phyloP scores from a whole-genome alignment of 129 eudicot species.

The Pulicaria dysenterica region DNA sequence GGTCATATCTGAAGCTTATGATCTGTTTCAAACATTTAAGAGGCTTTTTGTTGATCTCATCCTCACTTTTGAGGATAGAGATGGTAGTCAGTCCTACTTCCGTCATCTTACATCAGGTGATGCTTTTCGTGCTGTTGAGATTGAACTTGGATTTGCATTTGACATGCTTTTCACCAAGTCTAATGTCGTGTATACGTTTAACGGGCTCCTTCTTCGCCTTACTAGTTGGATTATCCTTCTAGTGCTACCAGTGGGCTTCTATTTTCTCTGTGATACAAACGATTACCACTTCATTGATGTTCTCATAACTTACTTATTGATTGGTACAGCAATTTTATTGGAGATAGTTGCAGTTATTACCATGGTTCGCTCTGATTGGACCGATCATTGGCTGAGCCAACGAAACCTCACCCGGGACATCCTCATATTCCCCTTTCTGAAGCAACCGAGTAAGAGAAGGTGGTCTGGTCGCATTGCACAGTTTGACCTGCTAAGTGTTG shows the following conservation, averaged over 20 bases:
- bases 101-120: background rate
- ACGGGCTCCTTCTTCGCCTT: constrained; percentile 34
- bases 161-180: constrained; percentile 64
- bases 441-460: constrained; percentile 28
- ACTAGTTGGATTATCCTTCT: constrained; percentile 17
- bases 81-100: constrained; percentile 40
- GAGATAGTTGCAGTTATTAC: constrained; percentile 35
- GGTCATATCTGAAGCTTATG: constrained; percentile 35
- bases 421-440: constrained; percentile 11
- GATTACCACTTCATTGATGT: constrained; percentile 34
- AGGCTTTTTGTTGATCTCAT: constrained; percentile 59
- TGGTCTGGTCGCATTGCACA: constrained; percentile 58
- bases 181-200: constrained; percentile 26
- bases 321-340: constrained; percentile 31
- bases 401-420: constrained; percentile 20
- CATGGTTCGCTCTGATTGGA: constrained; percentile 49
- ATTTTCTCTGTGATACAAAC: constrained; percentile 15
- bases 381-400: constrained; percentile 40
- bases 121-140: constrained; percentile 47
- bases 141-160: constrained; percentile 55
- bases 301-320: constrained; percentile 41
- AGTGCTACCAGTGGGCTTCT: constrained; percentile 28
- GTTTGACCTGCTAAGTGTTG: constrained; percentile 32
- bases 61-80: constrained; percentile 58
- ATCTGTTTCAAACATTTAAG: constrained; percentile 44